Evolutionary conservation across 352 stramenopile species (phyloP), one percentile per base, ranked within the genome.

Genomic region (Pilasporangium apinafurcum): DNA sequence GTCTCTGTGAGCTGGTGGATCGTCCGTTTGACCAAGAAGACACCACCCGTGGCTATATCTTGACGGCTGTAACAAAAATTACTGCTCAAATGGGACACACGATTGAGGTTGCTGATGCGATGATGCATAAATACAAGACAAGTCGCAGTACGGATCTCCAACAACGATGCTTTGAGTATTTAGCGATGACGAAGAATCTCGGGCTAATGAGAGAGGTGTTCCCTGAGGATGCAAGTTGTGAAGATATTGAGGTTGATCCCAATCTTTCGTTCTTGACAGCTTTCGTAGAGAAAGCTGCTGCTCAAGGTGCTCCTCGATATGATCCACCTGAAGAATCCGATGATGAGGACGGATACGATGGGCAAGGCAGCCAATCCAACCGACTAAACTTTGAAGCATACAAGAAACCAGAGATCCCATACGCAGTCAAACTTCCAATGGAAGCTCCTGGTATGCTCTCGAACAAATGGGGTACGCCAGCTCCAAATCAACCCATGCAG

Each of bases 131-230:
- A 58, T 99, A 98, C 73, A 97, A 95, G 44, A 85, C 83, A 34
- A 98, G 88, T 26, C 83, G 85, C 18, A 95, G 97, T 65, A 92
- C 93, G 25, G 95, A 99, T 56, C 68, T 99, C 22, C 96, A 99
- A 65, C 95, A 98, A 68, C 93, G 96, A n/a, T 99, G 96, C 67
- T 93, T 98, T 44, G 96, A 99, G 81, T 99, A 99, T 58, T 71
- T 98, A 13, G 83, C 80, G 5, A 75, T 99, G 27, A 85, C 96
- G 29, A 97, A 95, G 48, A 89, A 94, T 45, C 83, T 94, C 27
- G 64, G 66, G 13, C 54, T 98, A 2, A 91, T 99, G 67, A 69
- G 65, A 4, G 89, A 90, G 30, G 75, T 91, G 3, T 96, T 98
- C 43, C 97, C 96, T n/a, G 93, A 99, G 37, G 97, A 99, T 73